Percentiles rank a stretch among this genome's conserved stretches.
phyloP scores from a whole-genome alignment of 805 yeast species.

The Grigorovia transvaalensis region DNA sequence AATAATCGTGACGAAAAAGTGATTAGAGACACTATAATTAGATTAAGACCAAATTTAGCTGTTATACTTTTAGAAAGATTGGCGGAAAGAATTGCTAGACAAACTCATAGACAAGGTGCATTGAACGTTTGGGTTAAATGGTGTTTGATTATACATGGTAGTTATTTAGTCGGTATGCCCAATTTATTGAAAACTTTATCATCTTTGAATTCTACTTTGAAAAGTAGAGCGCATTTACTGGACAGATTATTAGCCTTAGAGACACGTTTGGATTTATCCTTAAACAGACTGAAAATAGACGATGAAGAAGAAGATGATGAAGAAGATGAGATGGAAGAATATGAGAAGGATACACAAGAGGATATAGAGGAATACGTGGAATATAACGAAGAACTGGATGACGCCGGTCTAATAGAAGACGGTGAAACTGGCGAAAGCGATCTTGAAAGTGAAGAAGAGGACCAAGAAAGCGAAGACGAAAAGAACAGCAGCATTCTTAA shows the following conservation, averaged over 20 bases:
- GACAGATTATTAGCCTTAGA: constrained; percentile 70
- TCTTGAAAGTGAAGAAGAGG: constrained; percentile 2
- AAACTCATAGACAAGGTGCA: constrained; percentile 42
- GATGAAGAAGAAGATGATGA: constrained; percentile 21
- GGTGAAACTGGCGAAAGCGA: constrained; percentile 33
- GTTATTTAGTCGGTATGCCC: constrained; percentile 38
- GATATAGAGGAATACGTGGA: constrained; percentile 47
- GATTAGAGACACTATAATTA: constrained; percentile 44
- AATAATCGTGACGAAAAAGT: constrained; percentile 40
- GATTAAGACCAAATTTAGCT: constrained; percentile 46
- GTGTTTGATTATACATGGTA: constrained; percentile 77
- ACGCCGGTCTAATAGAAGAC: constrained; percentile 36
- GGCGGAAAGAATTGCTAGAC: constrained; percentile 50
- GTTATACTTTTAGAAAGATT: constrained; percentile 46
- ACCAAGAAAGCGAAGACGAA: constrained; percentile 1
- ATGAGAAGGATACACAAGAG: constrained; percentile 26
- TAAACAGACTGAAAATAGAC: constrained; percentile 50
- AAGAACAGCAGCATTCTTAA: neutral
- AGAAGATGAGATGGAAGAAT: constrained; percentile 29
- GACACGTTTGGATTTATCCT: constrained; percentile 66
- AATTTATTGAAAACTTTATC: constrained; percentile 48
- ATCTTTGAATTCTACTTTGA: constrained; percentile 53
- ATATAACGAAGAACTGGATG: constrained; percentile 55
- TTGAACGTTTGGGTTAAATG: constrained; percentile 75
- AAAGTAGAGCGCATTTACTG: constrained; percentile 54